Evolutionary conservation across 108 stramenopile genomes (phyloP).

Genomic region (Seminavis robusta): DNA sequence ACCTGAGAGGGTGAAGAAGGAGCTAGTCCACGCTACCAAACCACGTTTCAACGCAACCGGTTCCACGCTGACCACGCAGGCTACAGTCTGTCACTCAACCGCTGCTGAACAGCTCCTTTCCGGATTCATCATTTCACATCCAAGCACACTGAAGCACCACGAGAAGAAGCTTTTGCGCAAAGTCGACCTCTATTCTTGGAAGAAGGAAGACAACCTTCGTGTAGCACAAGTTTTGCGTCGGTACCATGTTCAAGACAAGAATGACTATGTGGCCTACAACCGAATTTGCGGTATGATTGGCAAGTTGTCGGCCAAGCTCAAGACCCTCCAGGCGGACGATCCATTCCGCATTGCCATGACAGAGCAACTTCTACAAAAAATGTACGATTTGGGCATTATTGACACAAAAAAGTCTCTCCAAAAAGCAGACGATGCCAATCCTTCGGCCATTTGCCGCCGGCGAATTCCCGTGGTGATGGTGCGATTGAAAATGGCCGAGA

Average conservation of each 20-base stretch:
- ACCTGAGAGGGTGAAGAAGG: no score
- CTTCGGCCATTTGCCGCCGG: conserved; percentile 91
- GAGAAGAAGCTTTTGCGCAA: conserved; percentile 98
- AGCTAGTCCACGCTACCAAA: no score
- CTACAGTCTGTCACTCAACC: no score
- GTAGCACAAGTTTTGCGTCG: conserved; percentile 92
- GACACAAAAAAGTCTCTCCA: conserved; percentile 79
- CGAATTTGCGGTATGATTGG: conserved; percentile 91
- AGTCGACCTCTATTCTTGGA: conserved; percentile 97
- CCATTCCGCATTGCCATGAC: conserved; percentile 96
- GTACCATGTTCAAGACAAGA: conserved; percentile 96
- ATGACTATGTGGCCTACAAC: conserved; percentile 92
- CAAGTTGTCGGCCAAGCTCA: conserved; percentile 87
- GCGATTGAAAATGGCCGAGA: conserved; percentile 96
- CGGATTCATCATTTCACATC: no score
- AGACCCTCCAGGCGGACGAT: conserved; percentile 85
- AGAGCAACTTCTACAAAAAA: conserved; percentile 94
- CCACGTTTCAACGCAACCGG: no score
- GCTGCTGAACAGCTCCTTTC: no score
- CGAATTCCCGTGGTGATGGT: conserved; percentile 99
- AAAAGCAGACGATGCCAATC: conserved; percentile 91
- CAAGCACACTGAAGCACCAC: conserved; percentile 96
- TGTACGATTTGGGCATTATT: conserved; percentile 89
- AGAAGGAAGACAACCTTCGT: conserved; percentile 92
- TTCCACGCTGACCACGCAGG: no score